Evolutionary conservation across 1,139 yeast species (phyloP).

Genomic region (Geotrichum klebahnii): DNA sequence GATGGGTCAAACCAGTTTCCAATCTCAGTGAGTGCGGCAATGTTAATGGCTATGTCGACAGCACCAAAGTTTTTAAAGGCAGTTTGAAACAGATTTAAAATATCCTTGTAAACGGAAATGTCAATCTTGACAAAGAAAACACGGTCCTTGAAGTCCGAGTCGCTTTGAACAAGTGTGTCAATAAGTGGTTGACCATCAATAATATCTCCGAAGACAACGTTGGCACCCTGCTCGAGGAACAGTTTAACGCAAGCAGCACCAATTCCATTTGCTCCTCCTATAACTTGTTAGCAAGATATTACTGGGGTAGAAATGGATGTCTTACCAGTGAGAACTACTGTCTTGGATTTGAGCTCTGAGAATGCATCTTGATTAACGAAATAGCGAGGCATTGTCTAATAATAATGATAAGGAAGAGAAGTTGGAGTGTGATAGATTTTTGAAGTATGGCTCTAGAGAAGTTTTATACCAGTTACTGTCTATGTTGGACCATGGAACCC

Average conservation of each 20-base stretch:
- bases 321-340: conserved; percentile 1
- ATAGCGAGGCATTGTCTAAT: too few species aligned
- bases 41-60: background rate
- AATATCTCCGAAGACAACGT: background rate
- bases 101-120: background rate
- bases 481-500: too few species aligned
- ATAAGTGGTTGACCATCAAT: background rate
- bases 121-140: background rate
- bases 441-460: too few species aligned
- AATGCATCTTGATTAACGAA: too few species aligned
- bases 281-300: too few species aligned
- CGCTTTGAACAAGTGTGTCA: background rate
- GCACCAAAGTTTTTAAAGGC: background rate
- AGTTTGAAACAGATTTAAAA: background rate
- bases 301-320: too few species aligned
- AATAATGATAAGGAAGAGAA: too few species aligned
- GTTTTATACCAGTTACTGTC: too few species aligned
- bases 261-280: background rate
- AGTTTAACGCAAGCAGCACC: background rate
- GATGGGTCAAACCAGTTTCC: background rate
- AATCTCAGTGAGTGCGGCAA: background rate
- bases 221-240: background rate
- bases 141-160: background rate
- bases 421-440: too few species aligned
- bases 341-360: background rate